Evolutionary conservation across 2,329 filamentous ascomycete genomes (phyloP), one percentile per base, ranked within the genome.

Genomic region (Graphilbum fragrans): DNA sequence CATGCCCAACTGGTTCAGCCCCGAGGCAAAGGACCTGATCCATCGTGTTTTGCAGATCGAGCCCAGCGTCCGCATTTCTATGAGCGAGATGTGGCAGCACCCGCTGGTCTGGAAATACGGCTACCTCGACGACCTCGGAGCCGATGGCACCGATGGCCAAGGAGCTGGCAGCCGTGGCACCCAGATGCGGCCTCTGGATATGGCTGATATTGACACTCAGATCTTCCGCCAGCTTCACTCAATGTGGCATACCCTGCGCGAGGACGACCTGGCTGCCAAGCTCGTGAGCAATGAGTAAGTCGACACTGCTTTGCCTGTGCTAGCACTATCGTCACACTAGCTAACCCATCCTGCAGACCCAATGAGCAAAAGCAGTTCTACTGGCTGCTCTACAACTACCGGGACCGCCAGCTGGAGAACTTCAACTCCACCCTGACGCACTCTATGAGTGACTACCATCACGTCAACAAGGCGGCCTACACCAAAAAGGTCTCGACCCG

Each of bases 321-420:
- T 32, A 6, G 9, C 32, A 18, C 19, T 34, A n/a, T 31, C 14
- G 6, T 37, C 35, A 47, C 21, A 2, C 12, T 3, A 32, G 4
- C 18, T 38, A n/a, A 36, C 34, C 9, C 32, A 6, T 18, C 10
- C 19, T 21, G n/a, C 25, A 90, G 83, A 48, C 68, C 75, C 5
- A 96, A 94, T 49, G 86, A 94, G 42, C 87, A 95, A 56, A 94
- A 94, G 55, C 72, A 90, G 50, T 95, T 96, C 59, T 98, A 96
- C 59, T 82, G 79, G 60, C 73, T 93, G 18, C 71, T 98, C 8
- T 63, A 82, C 49, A 82, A 81, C 57, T 93, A 94, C 57, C 76
- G 85, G 35, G 80, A 94, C 48, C 79, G 86, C 47, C 81, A 92
- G 50, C 61, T 94, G 2, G 88, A 96, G 56, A 85, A 94, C 54